Evolutionary conservation across 139 green algal species (phyloP), one percentile per base, ranked within the genome.

Genomic region (Micromonas commoda): DNA sequence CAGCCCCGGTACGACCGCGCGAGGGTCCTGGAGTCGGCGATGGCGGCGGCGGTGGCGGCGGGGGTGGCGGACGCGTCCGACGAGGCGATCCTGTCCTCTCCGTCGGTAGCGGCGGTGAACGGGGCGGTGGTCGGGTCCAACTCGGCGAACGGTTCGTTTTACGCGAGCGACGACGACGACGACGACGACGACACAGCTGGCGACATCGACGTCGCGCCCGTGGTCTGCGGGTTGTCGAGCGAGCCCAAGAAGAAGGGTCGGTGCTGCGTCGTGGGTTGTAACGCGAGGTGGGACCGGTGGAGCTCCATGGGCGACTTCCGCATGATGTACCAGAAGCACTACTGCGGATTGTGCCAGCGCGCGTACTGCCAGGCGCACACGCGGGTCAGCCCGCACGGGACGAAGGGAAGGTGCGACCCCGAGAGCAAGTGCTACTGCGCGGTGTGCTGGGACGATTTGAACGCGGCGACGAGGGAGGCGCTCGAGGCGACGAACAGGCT

Each of bases 351-450:
- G 20, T 92, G 88, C 73, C 82, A 89, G 74, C 68, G 65, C 23
- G 77, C 78, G 2, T 89, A 84, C 68, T 92, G 88, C 77, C 63
- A 81, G 1, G 64, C 76, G 28, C 88, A 91, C 79, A 90, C 86
- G 2, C 74, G 33, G 0, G 83, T 86, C 73, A 85, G 76, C 3
- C 77, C 88, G 1, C 88, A 92, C 72, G 86, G 88, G 5, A 19
- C 76, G n/a, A 79, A 74, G 2, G 86, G 85, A 35, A 80, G 45
- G 39, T 92, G 88, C 53, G 84, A 83, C 66, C 73, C 83, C n/a
- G 82, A 90, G 63, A 84, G 71, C 34, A 77, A 83, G 33, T 92
- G 88, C 74, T 77, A 88, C 13, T 92, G 88, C 80, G 35, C 67
- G 16, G 23, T 24, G 28, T 90, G 86, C 81, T 90, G 87, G 64